Conservation (phyloP, 1,284 basidiomycete genomes). For the Cryptococcus hybrid region DNA sequence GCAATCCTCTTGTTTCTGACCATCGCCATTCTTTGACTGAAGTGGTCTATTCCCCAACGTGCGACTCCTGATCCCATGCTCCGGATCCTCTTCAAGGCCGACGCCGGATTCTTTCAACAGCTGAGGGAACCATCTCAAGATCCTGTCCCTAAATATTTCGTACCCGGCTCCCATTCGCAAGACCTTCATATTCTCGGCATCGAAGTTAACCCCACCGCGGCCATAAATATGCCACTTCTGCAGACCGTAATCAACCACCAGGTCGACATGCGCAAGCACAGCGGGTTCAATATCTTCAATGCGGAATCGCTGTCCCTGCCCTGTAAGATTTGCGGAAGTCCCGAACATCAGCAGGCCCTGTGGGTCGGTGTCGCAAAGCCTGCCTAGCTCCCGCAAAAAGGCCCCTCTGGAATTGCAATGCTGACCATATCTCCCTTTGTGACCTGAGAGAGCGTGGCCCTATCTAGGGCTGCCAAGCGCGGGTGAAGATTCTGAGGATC, state of each 20-base stretch:
- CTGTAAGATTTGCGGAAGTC: not conserved
- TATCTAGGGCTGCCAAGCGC: not conserved
- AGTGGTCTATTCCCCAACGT: too few species aligned
- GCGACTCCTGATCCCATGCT: not conserved
- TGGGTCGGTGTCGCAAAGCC: not conserved
- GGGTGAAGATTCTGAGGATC: not conserved
- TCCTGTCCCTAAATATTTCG: not conserved
- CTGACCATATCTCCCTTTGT: not conserved
- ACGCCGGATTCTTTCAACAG: not conserved
- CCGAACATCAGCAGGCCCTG: not conserved
- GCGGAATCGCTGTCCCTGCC: not conserved
- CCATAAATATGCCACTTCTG: not conserved
- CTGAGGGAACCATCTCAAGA: not conserved
- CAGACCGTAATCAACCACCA: not conserved
- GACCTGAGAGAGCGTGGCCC: not conserved
- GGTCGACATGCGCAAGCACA: not conserved
- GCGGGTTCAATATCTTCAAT: not conserved
- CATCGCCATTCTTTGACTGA: not conserved
- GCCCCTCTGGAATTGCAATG: not conserved
- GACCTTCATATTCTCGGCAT: not conserved
- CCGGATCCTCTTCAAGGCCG: not conserved
- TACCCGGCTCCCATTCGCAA: not conserved
- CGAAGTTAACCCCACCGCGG: not conserved
- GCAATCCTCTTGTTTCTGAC: conserved; percentile 61
- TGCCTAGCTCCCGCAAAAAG: not conserved